Evolutionary conservation across 2,329 filamentous ascomycete genomes (phyloP).

Genomic region (Fusarium irregulare): DNA sequence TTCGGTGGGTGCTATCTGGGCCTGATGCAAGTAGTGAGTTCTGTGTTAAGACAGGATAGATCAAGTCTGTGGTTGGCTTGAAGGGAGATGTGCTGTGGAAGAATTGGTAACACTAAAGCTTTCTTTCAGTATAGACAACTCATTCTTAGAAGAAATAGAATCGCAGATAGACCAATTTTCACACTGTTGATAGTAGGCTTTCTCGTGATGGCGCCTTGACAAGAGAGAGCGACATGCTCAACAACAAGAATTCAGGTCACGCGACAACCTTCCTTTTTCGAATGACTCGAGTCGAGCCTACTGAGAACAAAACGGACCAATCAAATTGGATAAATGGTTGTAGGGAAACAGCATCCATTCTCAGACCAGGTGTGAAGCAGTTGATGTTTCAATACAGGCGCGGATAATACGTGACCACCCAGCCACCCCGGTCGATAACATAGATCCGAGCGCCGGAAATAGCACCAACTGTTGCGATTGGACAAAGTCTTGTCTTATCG

Average conservation of each 20-base stretch:
- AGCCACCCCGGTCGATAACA: neutral
- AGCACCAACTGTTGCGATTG: neutral
- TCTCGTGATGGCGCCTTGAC: accelerated
- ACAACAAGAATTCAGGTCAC: neutral
- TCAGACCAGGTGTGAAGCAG: neutral
- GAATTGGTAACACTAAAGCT: too few relatives aligned
- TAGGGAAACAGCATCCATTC: neutral
- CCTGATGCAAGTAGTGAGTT: neutral
- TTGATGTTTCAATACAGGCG: neutral
- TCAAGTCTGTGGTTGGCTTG: too few relatives aligned
- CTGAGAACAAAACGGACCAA: neutral
- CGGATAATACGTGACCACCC: neutral
- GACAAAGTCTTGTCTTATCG: neutral
- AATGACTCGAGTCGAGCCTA: neutral
- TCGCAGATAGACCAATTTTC: too few relatives aligned
- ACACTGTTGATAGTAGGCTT: too few relatives aligned
- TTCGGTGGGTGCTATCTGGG: neutral
- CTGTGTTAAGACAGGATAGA: neutral
- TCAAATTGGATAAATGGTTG: too few relatives aligned
- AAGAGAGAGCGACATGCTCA: neutral
- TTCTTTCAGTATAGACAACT: too few relatives aligned
- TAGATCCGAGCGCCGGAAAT: neutral
- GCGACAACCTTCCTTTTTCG: neutral
- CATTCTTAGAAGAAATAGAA: too few relatives aligned
- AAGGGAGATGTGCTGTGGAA: neutral